Base-by-base conservation (phyloP, 345 rosid species). In the Gossypium rotundifolium region DNA sequence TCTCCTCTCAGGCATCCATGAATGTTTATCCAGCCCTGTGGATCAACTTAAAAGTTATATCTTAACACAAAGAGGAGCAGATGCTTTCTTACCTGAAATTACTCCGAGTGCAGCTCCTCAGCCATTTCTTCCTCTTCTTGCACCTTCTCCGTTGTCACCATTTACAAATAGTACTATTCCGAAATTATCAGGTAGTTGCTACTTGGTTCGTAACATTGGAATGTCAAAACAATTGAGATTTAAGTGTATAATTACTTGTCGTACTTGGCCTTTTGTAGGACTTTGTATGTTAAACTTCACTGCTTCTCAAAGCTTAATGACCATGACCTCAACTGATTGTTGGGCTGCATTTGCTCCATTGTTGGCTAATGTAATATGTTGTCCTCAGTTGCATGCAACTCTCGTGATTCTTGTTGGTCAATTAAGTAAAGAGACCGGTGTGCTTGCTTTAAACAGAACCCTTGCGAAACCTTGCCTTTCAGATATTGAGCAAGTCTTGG, bases 371-470 rank as follows among this genome's bases (percentile, higher is more conserved):
- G 98, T 93, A 64, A 89, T 93, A 82, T 95, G 99, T 75, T 95
- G 99, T 82, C 98, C 99, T 9, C 98, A 95, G 87, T 72, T 93
- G 23, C 88, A 88, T 66, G 99, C 98, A 29, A 85, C 94, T 2
- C 82, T 95, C 44, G 74, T 87, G 33, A 91, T 95, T 49, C 91
- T 91, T 58, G 84, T 93, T 16, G 99, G 96, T 11, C 91, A 87
- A 75, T 90, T 88, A 49, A 95, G 99, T 73, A 84, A 87, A 83
- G 79, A 79, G 38, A 89, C 89, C 2, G 85, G 89, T 58, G 61
- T 81, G 69, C 98, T 95, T 73, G 92, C 98, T 17, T 48, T 95
- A 55, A 91, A 87, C 51, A 84, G 82, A 63, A 89, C 92, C 5
- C 84, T 76, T 69, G 89, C 98, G 16, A 79, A 86, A 80, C 80